Base-by-base conservation (phyloP, 1,284 basidiomycete genomes). In the Thecaphora frezii region DNA sequence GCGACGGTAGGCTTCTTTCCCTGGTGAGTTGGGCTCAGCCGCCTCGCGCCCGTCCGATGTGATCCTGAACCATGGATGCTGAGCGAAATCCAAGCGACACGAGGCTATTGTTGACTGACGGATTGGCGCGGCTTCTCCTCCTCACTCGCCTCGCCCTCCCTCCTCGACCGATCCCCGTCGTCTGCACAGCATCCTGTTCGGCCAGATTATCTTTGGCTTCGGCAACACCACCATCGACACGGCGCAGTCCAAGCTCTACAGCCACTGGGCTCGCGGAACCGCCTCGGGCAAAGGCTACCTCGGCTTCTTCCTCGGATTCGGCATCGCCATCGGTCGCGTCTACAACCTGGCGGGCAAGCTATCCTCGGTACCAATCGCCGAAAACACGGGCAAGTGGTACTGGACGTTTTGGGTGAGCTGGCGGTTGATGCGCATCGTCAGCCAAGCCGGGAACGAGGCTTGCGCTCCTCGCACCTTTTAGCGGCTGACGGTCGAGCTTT, bases 401-500 rank as follows among this genome's bases (percentile, higher is more conserved):
- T 81, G 79, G 77, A 68, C 77, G 1, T 69, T 81, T 44, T 81
- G 81, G 73, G 71, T 81, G n/a, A n/a, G n/a, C n/a, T n/a, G n/a
- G n/a, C n/a, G n/a, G n/a, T n/a, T n/a, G n/a, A n/a, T n/a, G n/a
- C n/a, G n/a, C n/a, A n/a, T n/a, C n/a, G n/a, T n/a, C n/a, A n/a
- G n/a, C n/a, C n/a, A n/a, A n/a, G n/a, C n/a, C n/a, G n/a, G n/a
- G n/a, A n/a, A n/a, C n/a, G n/a, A n/a, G n/a, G n/a, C n/a, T n/a
- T n/a, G n/a, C n/a, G n/a, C n/a, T n/a, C n/a, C n/a, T n/a, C n/a
- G n/a, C n/a, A n/a, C n/a, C n/a, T n/a, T n/a, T n/a, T n/a, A n/a
- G n/a, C n/a, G n/a, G n/a, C n/a, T n/a, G n/a, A n/a, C n/a, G n/a
- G n/a, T n/a, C n/a, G n/a, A n/a, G n/a, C n/a, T n/a, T n/a, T n/a